Conservation (phyloP, 208 protist species). For the Trypanosoma avium region DNA sequence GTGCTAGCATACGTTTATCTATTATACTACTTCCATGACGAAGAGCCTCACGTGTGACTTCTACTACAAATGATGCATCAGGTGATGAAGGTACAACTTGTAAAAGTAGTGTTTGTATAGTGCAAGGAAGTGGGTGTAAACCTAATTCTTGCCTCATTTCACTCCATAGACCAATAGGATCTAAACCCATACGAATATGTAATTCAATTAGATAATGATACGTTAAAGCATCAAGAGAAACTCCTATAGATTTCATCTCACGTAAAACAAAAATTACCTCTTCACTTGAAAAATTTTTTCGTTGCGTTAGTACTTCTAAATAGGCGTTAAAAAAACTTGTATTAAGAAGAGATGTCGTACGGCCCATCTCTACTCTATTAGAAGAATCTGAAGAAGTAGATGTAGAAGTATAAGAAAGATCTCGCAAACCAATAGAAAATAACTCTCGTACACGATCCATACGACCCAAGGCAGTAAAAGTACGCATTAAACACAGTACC, state of each 20-base stretch:
- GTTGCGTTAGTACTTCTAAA: slow-evolving; percentile 65
- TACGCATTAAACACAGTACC: slow-evolving; percentile 51
- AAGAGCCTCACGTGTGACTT: slow-evolving; percentile 64
- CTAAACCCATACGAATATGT: slow-evolving; percentile 68
- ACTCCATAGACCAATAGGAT: slow-evolving; percentile 64
- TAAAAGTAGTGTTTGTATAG: slow-evolving; percentile 63
- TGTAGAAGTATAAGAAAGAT: slow-evolving; percentile 21
- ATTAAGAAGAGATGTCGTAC: slow-evolving; percentile 22
- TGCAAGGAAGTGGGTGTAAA: slow-evolving; percentile 59
- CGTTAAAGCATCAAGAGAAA: slow-evolving; percentile 58
- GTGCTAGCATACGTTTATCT: slow-evolving; percentile 65
- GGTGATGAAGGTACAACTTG: slow-evolving; percentile 58
- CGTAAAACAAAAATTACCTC: slow-evolving; percentile 66
- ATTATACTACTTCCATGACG: slow-evolving; percentile 48
- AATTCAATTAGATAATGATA: slow-evolving; percentile 86
- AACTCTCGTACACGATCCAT: slow-evolving; percentile 69
- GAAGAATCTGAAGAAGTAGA: not conserved
- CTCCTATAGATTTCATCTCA: slow-evolving; percentile 41
- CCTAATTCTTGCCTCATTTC: slow-evolving; percentile 47
- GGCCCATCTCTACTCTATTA: not conserved
- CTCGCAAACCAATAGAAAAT: slow-evolving; percentile 53
- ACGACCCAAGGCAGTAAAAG: slow-evolving; percentile 61
- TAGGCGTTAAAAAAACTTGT: slow-evolving; percentile 73
- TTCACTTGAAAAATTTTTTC: slow-evolving; percentile 52
- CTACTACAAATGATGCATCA: slow-evolving; percentile 62